phyloP scores from a whole-genome alignment of 2,329 filamentous ascomycete species.

The Colletotrichum limetticola region DNA sequence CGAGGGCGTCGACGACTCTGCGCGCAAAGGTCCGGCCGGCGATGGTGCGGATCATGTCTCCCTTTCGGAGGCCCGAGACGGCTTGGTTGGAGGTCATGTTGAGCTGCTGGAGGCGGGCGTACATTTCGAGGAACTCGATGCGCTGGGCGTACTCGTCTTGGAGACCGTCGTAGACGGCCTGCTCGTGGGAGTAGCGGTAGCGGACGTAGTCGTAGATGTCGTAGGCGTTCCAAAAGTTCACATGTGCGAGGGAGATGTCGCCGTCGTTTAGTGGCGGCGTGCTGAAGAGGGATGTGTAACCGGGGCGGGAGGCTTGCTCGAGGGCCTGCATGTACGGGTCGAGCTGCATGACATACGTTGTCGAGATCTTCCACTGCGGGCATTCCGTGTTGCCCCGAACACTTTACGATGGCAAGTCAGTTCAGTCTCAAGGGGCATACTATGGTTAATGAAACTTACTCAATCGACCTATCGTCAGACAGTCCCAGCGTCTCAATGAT shows the following conservation, averaged over 20 bases:
- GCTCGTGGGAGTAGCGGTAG: slow-evolving; percentile 65
- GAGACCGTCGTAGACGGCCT: slow-evolving; percentile 53
- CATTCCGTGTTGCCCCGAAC: slow-evolving; percentile 53
- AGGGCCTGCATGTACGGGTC: slow-evolving; percentile 40
- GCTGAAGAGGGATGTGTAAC: slow-evolving; percentile 57
- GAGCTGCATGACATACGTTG: slow-evolving; percentile 38
- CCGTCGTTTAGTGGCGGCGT: slow-evolving; percentile 47
- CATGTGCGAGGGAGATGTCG: slow-evolving; percentile 45
- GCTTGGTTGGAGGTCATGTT: slow-evolving; percentile 64
- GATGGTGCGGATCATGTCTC: slow-evolving; percentile 58
- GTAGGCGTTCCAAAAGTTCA: slow-evolving; percentile 61
- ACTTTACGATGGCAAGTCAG: slow-evolving; percentile 40
- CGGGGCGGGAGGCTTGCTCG: slow-evolving; percentile 44
- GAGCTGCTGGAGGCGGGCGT: slow-evolving; percentile 77
- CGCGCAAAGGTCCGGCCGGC: slow-evolving; percentile 63
- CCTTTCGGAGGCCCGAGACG: slow-evolving; percentile 58
- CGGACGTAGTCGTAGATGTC: slow-evolving; percentile 65
- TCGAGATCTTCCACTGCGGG: slow-evolving; percentile 48
- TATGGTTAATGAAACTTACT: slow-evolving; percentile 47
- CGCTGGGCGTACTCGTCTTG: slow-evolving; percentile 42
- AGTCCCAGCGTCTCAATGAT: slow-evolving; percentile 66
- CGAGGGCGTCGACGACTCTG: slow-evolving; percentile 55
- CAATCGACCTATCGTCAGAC: slow-evolving; percentile 56
- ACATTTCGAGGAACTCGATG: slow-evolving; percentile 64
- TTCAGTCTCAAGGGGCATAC: not conserved